Conservation (phyloP, 2,329 filamentous ascomycete genomes). For the Dactylellina cionopaga region DNA sequence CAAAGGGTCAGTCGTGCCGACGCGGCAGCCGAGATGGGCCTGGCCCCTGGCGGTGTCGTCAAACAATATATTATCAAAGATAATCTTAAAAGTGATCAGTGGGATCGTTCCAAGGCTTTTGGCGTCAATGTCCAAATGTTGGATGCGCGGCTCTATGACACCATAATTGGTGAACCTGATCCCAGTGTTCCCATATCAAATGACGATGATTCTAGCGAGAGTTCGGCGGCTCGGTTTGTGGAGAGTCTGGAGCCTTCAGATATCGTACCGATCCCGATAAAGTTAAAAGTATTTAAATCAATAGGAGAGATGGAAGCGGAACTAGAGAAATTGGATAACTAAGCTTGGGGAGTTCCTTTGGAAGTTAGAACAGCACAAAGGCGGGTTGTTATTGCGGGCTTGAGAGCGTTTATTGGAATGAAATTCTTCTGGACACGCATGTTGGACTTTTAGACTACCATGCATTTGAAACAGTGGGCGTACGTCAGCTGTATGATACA, state of each 20-base stretch:
- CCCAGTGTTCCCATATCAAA: too few relatives aligned
- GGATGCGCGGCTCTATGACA: conserved; percentile 58
- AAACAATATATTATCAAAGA: conserved; percentile 61
- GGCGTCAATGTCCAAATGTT: conserved; percentile 62
- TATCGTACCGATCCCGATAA: background rate
- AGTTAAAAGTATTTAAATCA: background rate
- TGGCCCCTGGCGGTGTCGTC: conserved; percentile 62
- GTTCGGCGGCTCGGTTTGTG: background rate
- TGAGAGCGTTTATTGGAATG: too few relatives aligned
- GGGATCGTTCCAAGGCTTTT: conserved; percentile 14
- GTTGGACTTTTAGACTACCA: too few relatives aligned
- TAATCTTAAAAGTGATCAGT: conserved; percentile 15
- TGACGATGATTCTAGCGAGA: background rate
- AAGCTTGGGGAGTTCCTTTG: too few relatives aligned
- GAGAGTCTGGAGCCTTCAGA: background rate
- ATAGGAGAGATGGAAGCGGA: background rate
- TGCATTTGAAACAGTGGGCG: too few relatives aligned
- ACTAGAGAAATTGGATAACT: background rate
- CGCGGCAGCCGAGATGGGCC: conserved; percentile 57
- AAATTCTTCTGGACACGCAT: too few relatives aligned
- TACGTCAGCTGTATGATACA: too few relatives aligned
- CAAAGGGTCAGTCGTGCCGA: background rate
- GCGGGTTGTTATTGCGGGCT: too few relatives aligned
- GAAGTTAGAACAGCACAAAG: too few relatives aligned
- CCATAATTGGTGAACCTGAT: background rate